Evolutionary conservation across 768 basidiomycete species (phyloP).

Genomic region (Suillus clintonianus): DNA sequence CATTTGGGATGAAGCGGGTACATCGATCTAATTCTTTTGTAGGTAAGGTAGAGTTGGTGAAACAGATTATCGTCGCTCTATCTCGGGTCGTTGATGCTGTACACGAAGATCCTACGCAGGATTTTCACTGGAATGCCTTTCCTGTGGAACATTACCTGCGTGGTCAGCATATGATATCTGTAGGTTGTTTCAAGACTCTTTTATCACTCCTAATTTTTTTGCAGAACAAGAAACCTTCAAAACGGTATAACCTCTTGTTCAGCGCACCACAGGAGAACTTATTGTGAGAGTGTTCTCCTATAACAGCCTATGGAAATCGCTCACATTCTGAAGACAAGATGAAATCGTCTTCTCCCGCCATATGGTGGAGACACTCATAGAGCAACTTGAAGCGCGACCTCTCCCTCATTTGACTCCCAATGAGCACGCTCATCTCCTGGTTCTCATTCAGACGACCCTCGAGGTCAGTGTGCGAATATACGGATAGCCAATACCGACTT

Average conservation of each 20-base stretch:
- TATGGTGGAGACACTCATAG: conserved; percentile 61
- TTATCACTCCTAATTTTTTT: not conserved
- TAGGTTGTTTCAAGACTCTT: conserved; percentile 12
- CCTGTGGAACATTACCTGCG: conserved; percentile 49
- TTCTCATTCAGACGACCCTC: conserved; percentile 83
- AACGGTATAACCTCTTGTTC: conserved; percentile 58
- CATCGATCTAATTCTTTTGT: conserved; percentile 6
- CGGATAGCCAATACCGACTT: conserved; percentile 4
- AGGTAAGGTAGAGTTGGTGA: conserved; percentile 88
- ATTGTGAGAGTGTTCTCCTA: conserved; percentile 40
- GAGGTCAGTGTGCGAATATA: conserved; percentile 55
- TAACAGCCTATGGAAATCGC: conserved; percentile 3
- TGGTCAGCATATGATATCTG: conserved; percentile 15
- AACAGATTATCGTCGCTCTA: conserved; percentile 75
- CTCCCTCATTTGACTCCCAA: conserved; percentile 73
- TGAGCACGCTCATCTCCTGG: conserved; percentile 82
- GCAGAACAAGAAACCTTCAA: conserved; percentile 23
- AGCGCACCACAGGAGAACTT: conserved; percentile 41
- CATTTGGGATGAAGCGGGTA: not conserved
- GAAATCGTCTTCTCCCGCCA: conserved; percentile 62
- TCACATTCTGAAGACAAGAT: conserved; percentile 40
- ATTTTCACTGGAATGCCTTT: conserved; percentile 47
- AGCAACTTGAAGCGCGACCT: conserved; percentile 60
- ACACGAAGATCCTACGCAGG: conserved; percentile 6
- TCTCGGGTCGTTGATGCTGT: conserved; percentile 33